A percentile compares a stretch with the other conserved stretches of the same genome.
Evolutionary conservation across 176 grass and related monocot species (phyloP).

Genomic region (Musa itinerans): DNA sequence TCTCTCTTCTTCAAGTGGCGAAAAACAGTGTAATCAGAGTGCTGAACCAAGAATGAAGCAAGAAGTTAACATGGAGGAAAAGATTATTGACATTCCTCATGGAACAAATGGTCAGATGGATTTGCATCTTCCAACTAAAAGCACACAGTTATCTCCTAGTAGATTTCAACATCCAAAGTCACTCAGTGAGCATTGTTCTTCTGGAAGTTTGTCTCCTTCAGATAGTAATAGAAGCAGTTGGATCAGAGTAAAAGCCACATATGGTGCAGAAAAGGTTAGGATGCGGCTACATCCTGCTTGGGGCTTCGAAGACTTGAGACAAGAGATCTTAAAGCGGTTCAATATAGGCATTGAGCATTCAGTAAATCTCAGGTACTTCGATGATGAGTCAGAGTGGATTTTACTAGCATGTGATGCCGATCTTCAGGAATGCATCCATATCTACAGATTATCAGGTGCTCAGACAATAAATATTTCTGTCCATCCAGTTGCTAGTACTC

Average conservation of each 20-base stretch:
- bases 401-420: constrained; percentile 88
- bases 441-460: constrained; percentile 54
- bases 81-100: constrained; percentile 26
- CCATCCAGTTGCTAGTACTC: background rate
- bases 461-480: constrained; percentile 77
- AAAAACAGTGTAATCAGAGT: constrained; percentile 29
- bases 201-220: constrained; percentile 21
- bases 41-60: constrained; percentile 29
- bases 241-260: constrained; percentile 78
- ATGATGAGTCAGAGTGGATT: constrained; percentile 95
- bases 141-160: constrained; percentile 25
- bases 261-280: constrained; percentile 70
- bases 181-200: constrained; percentile 28
- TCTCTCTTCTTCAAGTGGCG: constrained; percentile 38
- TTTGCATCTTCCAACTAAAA: constrained; percentile 32
- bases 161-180: constrained; percentile 24
- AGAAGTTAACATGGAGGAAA: constrained; percentile 28
- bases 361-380: constrained; percentile 74
- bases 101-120: constrained; percentile 34
- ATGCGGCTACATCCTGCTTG: constrained; percentile 60
- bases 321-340: constrained; percentile 67
- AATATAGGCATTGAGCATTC: constrained; percentile 38
- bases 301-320: constrained; percentile 55
- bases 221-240: constrained; percentile 32
- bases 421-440: constrained; percentile 86